phyloP scores from a whole-genome alignment of 2,329 filamentous ascomycete species.

The Metarhizium brunneum region DNA sequence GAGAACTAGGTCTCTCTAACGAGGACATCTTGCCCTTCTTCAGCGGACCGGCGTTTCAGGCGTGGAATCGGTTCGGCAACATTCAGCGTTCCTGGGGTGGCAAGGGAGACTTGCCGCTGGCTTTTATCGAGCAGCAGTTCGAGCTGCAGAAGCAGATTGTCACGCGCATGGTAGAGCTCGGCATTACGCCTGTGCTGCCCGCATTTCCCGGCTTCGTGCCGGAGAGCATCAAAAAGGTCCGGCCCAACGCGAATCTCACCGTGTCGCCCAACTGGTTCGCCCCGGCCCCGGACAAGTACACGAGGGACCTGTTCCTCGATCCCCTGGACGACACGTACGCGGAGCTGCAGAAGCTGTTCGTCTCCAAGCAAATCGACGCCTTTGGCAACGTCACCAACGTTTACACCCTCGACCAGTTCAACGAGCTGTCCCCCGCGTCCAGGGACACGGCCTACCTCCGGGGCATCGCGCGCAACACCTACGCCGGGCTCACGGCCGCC shows the following conservation, averaged over 20 bases:
- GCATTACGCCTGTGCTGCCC: slow-evolving; percentile 42
- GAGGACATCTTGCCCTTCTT: slow-evolving; percentile 35
- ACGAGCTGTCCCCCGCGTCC: slow-evolving; percentile 39
- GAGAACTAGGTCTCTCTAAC: slow-evolving; percentile 32
- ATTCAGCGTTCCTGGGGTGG: slow-evolving; percentile 41
- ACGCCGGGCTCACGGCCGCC: slow-evolving; percentile 35
- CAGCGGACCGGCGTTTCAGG: slow-evolving; percentile 39
- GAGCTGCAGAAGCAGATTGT: slow-evolving; percentile 39
- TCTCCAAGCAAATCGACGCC: slow-evolving; percentile 33
- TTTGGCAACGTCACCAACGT: slow-evolving; percentile 39
- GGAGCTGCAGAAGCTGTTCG: slow-evolving; percentile 33
- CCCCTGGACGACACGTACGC: slow-evolving; percentile 34
- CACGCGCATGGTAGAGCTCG: slow-evolving; percentile 38
- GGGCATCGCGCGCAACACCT: slow-evolving; percentile 25
- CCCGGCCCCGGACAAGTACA: slow-evolving; percentile 23
- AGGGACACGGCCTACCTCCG: slow-evolving; percentile 32
- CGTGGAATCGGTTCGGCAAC: slow-evolving; percentile 47
- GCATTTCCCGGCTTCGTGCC: slow-evolving; percentile 43
- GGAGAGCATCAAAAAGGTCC: slow-evolving; percentile 26
- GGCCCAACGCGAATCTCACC: slow-evolving; percentile 32
- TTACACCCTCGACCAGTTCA: slow-evolving; percentile 44
- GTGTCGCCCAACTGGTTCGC: slow-evolving; percentile 31
- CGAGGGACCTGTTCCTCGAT: slow-evolving; percentile 37
- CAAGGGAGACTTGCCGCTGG: slow-evolving; percentile 24
- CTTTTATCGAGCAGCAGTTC: slow-evolving; percentile 39